A percentile compares a stretch with the other conserved stretches of the same genome.
Evolutionary conservation across 1,284 basidiomycete species (phyloP).

Genomic region (Rhodofomes roseus): DNA sequence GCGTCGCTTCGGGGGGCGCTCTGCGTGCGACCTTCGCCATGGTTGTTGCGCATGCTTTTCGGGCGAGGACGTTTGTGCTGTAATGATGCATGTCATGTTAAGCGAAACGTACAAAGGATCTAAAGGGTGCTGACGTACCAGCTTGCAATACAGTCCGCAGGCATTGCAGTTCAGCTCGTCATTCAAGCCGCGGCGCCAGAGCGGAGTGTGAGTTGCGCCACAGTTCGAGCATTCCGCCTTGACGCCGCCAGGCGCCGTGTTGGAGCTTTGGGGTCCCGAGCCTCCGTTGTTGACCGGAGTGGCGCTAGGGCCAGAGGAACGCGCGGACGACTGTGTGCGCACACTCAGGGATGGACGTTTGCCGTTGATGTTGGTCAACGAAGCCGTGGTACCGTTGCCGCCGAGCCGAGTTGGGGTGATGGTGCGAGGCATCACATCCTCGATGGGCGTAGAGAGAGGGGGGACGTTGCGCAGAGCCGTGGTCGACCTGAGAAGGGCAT

Average conservation of each 20-base stretch:
- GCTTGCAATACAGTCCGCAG: slow-evolving; percentile 76
- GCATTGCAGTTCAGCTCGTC: slow-evolving; percentile 84
- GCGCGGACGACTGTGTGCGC: slow-evolving; percentile 40
- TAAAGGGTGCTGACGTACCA: slow-evolving; percentile 40
- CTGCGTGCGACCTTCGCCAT: slow-evolving; percentile 64
- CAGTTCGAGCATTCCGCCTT: slow-evolving; percentile 83
- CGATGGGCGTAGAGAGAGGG: slow-evolving; percentile 35
- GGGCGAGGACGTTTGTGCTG: slow-evolving; percentile 80
- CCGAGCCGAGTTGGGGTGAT: slow-evolving; percentile 47
- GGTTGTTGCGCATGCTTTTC: slow-evolving; percentile 75
- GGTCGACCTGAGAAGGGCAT: slow-evolving; percentile 29
- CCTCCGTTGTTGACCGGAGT: slow-evolving; percentile 52
- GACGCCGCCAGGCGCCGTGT: slow-evolving; percentile 66
- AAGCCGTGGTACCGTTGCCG: slow-evolving; percentile 23
- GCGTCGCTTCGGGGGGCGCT: slow-evolving; percentile 52
- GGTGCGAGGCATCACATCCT: slow-evolving; percentile 42
- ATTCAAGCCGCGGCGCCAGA: slow-evolving; percentile 78
- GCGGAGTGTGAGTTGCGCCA: slow-evolving; percentile 77
- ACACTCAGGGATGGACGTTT: slow-evolving; percentile 57
- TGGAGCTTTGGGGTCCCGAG: slow-evolving; percentile 25
- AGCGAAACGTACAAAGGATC: neutral
- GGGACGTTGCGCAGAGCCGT: slow-evolving; percentile 32
- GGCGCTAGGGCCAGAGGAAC: slow-evolving; percentile 57
- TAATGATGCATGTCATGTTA: slow-evolving; percentile 18
- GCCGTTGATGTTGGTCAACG: slow-evolving; percentile 33